These are phyloP conservation scores for Venturiaceae sp. DNA, from an alignment of 2,329 filamentous ascomycete species.

Conservation along the genomic window DNA sequence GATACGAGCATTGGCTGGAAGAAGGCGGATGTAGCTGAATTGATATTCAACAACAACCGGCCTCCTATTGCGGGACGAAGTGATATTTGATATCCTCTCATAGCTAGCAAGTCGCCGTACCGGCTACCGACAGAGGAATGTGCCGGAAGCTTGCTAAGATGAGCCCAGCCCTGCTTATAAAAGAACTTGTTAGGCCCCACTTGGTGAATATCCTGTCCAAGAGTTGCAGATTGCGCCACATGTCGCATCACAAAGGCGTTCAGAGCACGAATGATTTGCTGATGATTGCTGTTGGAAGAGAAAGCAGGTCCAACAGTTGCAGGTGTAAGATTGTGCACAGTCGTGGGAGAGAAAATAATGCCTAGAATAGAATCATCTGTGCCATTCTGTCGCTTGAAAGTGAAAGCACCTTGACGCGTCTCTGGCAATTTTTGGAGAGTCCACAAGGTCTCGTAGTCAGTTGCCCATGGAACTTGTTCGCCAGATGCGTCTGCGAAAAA, in stretches of 20 bases:
- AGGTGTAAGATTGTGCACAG: neutral
- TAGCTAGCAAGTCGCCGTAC: neutral
- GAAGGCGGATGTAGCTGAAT: neutral
- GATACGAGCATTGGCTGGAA: neutral
- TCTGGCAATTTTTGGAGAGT: neutral
- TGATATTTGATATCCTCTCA: neutral
- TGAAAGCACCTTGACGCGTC: neutral
- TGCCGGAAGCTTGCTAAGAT: too few species aligned
- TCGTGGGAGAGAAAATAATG: neutral
- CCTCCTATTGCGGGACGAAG: neutral
- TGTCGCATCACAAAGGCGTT: too few species aligned
- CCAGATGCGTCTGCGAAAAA: too few species aligned
- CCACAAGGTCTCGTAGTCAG: neutral
- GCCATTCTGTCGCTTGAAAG: neutral
- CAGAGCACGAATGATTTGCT: neutral
- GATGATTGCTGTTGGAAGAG: too few species aligned
- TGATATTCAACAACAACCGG: neutral
- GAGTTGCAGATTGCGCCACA: neutral
- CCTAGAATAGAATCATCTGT: too few species aligned
- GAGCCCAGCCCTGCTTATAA: neutral
- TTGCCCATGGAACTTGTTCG: neutral
- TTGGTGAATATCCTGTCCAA: neutral
- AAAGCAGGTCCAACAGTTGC: too few species aligned
- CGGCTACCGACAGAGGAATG: neutral
- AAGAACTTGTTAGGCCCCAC: neutral